Conservation (phyloP, 225 moss, liverwort and hornwort species). For the Marchantia polymorpha region DNA sequence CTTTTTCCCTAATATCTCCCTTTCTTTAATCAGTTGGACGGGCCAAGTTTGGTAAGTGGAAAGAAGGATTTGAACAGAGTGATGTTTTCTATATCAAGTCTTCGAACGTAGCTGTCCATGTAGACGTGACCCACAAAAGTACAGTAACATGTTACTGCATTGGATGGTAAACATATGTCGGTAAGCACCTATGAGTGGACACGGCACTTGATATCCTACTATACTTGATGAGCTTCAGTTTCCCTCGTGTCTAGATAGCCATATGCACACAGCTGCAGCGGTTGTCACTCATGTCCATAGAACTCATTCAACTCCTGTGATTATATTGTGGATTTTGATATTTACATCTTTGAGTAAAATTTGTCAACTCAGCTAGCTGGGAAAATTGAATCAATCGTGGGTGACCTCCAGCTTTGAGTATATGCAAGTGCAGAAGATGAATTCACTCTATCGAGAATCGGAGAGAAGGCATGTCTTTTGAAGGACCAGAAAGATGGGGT, state of each 20-base stretch:
- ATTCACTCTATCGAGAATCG: not conserved
- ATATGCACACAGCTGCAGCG: not conserved
- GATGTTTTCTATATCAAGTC: conserved; percentile 12
- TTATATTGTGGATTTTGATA: conserved; percentile 19
- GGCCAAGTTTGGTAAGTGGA: not conserved
- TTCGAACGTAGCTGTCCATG: conserved; percentile 4
- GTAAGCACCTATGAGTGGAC: conserved; percentile 6
- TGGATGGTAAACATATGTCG: conserved; percentile 7
- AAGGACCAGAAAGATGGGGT: not conserved
- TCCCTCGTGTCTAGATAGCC: conserved; percentile 6
- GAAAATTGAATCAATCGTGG: conserved; percentile 10
- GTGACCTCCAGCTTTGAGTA: not conserved
- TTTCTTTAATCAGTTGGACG: not conserved
- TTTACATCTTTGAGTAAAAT: conserved; percentile 18
- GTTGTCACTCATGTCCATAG: conserved; percentile 24
- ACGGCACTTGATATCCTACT: not conserved
- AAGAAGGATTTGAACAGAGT: conserved; percentile 9
- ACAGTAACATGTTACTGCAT: not conserved
- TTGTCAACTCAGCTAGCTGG: conserved; percentile 12
- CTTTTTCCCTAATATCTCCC: not conserved
- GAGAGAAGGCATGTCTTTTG: not conserved
- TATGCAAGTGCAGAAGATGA: not conserved
- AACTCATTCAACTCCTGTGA: conserved; percentile 17
- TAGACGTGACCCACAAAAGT: not conserved
- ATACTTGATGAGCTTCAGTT: not conserved